Base-by-base conservation (phyloP, 1,284 basidiomycete species). In the Apiotrichum veenhuisii region DNA sequence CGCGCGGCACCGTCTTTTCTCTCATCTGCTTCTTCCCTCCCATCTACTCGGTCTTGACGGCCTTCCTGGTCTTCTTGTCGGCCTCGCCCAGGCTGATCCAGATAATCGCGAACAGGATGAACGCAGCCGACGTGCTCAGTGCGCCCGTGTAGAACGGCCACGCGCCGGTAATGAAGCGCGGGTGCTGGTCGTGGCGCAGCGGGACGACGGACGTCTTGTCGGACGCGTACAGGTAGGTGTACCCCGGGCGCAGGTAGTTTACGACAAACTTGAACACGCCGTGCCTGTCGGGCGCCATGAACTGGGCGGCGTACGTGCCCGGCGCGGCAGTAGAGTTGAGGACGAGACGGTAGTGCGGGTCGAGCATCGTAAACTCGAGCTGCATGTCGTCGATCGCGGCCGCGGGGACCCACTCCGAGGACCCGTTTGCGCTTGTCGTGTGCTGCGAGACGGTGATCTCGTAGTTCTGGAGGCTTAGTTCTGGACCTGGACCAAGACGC, bases 191-290 rank as follows among this genome's bases (percentile, higher is more conserved):
- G 77, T 98, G 95, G 57, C 91, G 82, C 33, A 92, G 89, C 1
- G 95, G 96, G 1, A 96, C 88, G 50, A 98, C 86, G 15, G 92
- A 85, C 5, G 92, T 89, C 20, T 85, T 88, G 10, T 86, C 87
- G 3, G 86, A 82, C 53, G 86, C 83, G 57, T 84, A 79, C 43
- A 98, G 78, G 75, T 84, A 87, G 20, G 85, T 83, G 80, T 83
- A 85, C 51, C 94, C 94, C 69, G 85, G 85, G 54, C 95, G 85
- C 72, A 89, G 91, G 79, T 91, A 87, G 76, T 94, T 84, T 44
- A 97, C 79, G 26, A 90, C 81, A 73, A 98, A 94, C 71, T 97
- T 97, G 83, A 96, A 98, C 15, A 98, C 96, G 44, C 96, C 95
- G 73, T 98, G 96, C 55, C 92, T 81, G 77, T 98, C 95, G 3